Conservation (phyloP, 2,329 filamentous ascomycete species). For the Fusarium xyrophilum region DNA sequence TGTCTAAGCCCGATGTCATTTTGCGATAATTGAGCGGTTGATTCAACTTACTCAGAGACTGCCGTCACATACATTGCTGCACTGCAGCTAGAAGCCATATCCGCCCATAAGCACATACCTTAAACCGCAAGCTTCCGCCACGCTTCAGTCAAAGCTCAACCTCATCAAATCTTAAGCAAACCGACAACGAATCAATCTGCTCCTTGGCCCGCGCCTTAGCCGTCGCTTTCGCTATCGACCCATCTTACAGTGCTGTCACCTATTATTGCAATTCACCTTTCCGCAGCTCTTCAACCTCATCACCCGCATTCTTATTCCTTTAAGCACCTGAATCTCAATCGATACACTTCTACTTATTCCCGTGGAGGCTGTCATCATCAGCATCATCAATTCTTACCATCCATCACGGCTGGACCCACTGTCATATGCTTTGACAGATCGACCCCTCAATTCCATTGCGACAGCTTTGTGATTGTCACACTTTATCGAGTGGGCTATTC, state of each 20-base stretch:
- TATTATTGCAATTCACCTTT: conserved; percentile 13
- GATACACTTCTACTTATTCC: conserved; percentile 5
- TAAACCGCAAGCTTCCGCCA: conserved; percentile 19
- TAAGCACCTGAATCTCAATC: conserved; percentile 19
- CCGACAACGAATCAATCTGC: conserved; percentile 21
- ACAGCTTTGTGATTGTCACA: conserved; percentile 23
- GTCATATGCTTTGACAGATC: conserved; percentile 32
- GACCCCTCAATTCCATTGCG: conserved; percentile 31
- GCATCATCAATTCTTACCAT: conserved; percentile 3
- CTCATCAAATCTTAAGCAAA: conserved; percentile 31
- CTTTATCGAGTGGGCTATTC: conserved; percentile 15
- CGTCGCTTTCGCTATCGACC: conserved; percentile 23
- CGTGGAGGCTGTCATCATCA: conserved; percentile 16
- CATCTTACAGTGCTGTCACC: conserved; percentile 25
- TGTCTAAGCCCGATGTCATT: conserved; percentile 19
- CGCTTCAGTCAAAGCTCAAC: conserved; percentile 31
- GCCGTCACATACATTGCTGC: conserved; percentile 14
- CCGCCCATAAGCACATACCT: background rate
- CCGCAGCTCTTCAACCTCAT: conserved; percentile 14
- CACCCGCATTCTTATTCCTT: conserved; percentile 14
- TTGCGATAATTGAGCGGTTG: conserved; percentile 9
- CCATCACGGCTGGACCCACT: conserved; percentile 25
- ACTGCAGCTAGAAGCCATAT: conserved; percentile 16
- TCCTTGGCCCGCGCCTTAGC: conserved; percentile 17
- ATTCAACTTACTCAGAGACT: background rate